A percentile compares a stretch with the other conserved stretches of the same genome.
These are phyloP conservation scores for Ochromonas danica DNA, from an alignment of 108 stramenopile species.

Conservation along the genomic window DNA sequence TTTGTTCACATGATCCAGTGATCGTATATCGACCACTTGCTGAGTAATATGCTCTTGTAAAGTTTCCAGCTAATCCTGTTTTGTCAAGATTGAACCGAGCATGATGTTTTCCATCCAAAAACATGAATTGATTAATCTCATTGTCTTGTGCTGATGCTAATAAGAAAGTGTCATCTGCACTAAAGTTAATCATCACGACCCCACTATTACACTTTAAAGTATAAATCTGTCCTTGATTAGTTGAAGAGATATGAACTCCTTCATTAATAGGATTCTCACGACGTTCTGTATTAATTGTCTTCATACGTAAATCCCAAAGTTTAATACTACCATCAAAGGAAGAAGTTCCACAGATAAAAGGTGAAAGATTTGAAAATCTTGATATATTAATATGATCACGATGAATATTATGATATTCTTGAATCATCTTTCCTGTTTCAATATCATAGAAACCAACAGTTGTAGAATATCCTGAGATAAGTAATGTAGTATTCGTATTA, in stretches of 20 bases:
- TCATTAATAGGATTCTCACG: too few relatives aligned
- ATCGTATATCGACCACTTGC: not conserved
- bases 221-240: not conserved
- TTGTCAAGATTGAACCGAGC: not conserved
- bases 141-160: not conserved
- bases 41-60: not conserved
- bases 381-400: not conserved
- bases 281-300: too few relatives aligned
- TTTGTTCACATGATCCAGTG: not conserved
- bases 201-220: not conserved
- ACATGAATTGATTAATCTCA: not conserved
- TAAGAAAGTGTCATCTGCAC: not conserved
- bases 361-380: not conserved
- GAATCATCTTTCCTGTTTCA: not conserved
- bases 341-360: not conserved
- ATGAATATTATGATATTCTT: not conserved
- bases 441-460: not conserved
- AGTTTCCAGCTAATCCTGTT: not conserved
- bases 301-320: not conserved
- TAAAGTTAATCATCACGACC: not conserved
- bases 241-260: too few relatives aligned
- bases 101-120: not conserved
- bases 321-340: not conserved
- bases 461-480: not conserved
- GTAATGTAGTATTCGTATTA: not conserved